Conservation (phyloP, 2,329 filamentous ascomycete species). For the Herpotrichia juniperi region DNA sequence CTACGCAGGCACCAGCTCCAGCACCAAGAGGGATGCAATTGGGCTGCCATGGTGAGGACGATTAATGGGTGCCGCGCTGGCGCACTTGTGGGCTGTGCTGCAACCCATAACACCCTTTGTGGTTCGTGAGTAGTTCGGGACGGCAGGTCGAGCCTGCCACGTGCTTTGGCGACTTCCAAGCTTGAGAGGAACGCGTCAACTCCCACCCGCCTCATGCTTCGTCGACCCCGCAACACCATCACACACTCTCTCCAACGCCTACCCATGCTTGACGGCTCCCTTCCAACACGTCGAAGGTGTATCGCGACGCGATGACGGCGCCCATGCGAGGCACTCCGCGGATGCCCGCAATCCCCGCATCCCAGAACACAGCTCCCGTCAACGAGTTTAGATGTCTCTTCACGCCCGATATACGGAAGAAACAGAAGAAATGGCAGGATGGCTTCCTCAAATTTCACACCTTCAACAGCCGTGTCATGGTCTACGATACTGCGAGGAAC, state of each 20-base stretch:
- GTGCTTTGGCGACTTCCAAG: conserved; percentile 3
- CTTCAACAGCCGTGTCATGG: conserved; percentile 91
- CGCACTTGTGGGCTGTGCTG: too few species aligned
- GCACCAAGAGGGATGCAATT: background rate
- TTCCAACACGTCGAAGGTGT: conserved; percentile 15
- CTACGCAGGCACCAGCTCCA: too few species aligned
- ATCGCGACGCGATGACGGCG: conserved; percentile 30
- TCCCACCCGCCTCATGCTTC: background rate
- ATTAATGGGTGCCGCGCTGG: too few species aligned
- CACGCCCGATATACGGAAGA: conserved; percentile 82
- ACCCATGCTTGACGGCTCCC: conserved; percentile 6
- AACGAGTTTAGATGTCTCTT: conserved; percentile 86
- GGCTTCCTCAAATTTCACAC: conserved; percentile 85
- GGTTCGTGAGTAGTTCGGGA: too few species aligned
- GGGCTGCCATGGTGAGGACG: background rate
- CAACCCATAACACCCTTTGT: too few species aligned
- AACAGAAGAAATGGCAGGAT: conserved; percentile 94
- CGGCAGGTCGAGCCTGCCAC: background rate
- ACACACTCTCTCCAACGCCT: conserved; percentile 2
- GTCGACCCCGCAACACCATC: background rate
- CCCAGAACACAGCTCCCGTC: conserved; percentile 74
- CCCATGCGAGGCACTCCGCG: conserved; percentile 28
- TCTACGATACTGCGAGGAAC: conserved; percentile 81
- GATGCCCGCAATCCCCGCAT: conserved; percentile 49
- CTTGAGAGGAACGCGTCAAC: background rate